These are phyloP conservation scores for Solanum raphanifolium DNA, from an alignment of 257 asterid species.

Conservation along the genomic window DNA sequence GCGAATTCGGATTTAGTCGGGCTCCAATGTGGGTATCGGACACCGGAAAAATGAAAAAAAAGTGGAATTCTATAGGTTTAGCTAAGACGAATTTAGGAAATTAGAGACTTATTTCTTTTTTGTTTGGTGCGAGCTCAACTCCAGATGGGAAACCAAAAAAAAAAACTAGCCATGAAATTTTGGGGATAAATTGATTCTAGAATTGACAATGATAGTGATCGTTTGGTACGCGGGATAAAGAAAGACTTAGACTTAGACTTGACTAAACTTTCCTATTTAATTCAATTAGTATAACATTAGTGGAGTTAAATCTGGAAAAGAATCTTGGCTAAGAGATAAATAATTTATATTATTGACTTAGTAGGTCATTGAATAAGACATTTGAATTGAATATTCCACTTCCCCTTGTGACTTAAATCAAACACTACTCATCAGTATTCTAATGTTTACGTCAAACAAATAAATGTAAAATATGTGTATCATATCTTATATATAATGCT, in stretches of 20 bases:
- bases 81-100: too few relatives aligned
- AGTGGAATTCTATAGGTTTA: too few relatives aligned
- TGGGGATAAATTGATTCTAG: not conserved
- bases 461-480: not conserved
- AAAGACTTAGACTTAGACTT: not conserved
- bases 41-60: too few relatives aligned
- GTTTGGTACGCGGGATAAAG: not conserved
- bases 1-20: too few relatives aligned
- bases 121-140: too few relatives aligned
- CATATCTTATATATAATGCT: not conserved
- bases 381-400: not conserved
- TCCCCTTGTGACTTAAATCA: not conserved
- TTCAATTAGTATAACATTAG: not conserved
- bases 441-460: not conserved
- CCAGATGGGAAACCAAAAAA: too few relatives aligned
- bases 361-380: not conserved
- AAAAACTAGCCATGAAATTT: too few relatives aligned
- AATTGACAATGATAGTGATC: not conserved
- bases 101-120: too few relatives aligned
- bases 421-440: not conserved
- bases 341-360: not conserved
- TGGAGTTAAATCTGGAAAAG: not conserved
- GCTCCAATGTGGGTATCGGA: too few relatives aligned
- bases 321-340: not conserved
- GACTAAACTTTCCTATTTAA: not conserved